Evolutionary conservation across 495 filamentous ascomycete species (phyloP), one percentile per base, ranked within the genome.

Genomic region (Apiosordaria backusii): DNA sequence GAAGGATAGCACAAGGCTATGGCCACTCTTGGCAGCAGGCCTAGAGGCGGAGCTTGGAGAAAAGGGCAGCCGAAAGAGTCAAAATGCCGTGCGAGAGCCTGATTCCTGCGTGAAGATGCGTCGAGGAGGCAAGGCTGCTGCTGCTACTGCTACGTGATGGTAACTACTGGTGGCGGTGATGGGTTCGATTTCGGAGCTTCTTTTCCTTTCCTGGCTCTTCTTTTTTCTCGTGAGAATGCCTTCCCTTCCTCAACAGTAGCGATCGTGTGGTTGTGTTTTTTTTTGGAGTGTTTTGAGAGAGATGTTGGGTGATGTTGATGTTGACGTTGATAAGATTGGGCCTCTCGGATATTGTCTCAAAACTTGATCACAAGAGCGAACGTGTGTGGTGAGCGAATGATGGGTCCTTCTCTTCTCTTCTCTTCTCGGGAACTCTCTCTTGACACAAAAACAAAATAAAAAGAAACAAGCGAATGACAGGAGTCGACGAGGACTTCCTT

Each of bases 401-500:
- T 52, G 54, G 19, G 35, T 27, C 26, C n/a, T 60, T 24, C 45
- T 40, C 4, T 19, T 55, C 19, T 24, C 22, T 54, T 55, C 19
- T 21, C 16, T 18, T 53, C 10, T 22, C 19, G 27, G 27, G 27
- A 45, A 53, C 61, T 61, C 7, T 62, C 40, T 22, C 27, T 22
- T 26, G 26, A 61, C 71, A 76, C 77, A 76, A 75, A 76, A 72
- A 77, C 74, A 63, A 24, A 72, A 23, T 2, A 79, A 81, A 76
- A 73, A 69, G 68, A 79, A 74, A 76, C 67, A 82, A 86, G 83
- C 82, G 83, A 86, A 82, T 84, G 84, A 85, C 82, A 85, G 84
- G 84, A 86, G 83, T 79, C 84, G 75, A 82, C 84, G 83, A 86
- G 84, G 84, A 83, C 83, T 84, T 85, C 84, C 84, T 83, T 72